Evolutionary conservation across 2,329 filamentous ascomycete genomes (phyloP).

Genomic region (Fusarium sp.): DNA sequence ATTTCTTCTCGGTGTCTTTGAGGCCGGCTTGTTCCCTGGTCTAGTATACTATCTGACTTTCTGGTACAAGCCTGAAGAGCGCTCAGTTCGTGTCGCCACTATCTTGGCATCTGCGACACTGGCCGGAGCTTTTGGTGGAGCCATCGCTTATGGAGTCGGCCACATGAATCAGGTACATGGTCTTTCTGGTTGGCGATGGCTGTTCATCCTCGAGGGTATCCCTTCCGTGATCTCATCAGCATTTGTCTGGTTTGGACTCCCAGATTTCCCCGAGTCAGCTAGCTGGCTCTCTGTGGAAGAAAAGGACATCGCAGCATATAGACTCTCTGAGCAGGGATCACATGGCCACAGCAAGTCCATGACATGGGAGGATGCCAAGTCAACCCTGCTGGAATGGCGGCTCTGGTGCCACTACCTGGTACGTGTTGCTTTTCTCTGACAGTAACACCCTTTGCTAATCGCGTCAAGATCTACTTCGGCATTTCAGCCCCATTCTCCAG

Average conservation of each 20-base stretch:
- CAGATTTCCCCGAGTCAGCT: slow-evolving; percentile 72
- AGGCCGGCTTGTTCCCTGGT: slow-evolving; percentile 43
- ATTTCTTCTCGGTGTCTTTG: slow-evolving; percentile 45
- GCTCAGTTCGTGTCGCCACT: slow-evolving; percentile 71
- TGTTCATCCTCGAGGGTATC: slow-evolving; percentile 68
- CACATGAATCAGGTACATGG: slow-evolving; percentile 71
- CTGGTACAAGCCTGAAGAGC: slow-evolving; percentile 76
- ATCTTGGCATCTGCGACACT: slow-evolving; percentile 73
- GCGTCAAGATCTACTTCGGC: slow-evolving; percentile 52
- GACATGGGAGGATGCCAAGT: slow-evolving; percentile 72
- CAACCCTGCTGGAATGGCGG: slow-evolving; percentile 69
- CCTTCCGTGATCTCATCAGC: slow-evolving; percentile 69
- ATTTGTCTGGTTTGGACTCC: slow-evolving; percentile 70
- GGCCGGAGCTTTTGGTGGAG: slow-evolving; percentile 74
- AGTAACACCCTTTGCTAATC: not conserved
- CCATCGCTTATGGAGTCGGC: slow-evolving; percentile 74
- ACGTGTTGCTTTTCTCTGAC: not conserved
- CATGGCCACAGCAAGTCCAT: slow-evolving; percentile 66
- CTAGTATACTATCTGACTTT: slow-evolving; percentile 62
- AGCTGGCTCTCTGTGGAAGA: slow-evolving; percentile 67
- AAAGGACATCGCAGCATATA: slow-evolving; percentile 57
- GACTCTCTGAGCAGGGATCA: slow-evolving; percentile 45
- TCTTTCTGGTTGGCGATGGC: slow-evolving; percentile 72
- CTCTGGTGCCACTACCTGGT: slow-evolving; percentile 71
- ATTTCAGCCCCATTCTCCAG: slow-evolving; percentile 63